Evolutionary conservation across 1,284 basidiomycete genomes (phyloP).

Genomic region (Microbotryum saponariae): DNA sequence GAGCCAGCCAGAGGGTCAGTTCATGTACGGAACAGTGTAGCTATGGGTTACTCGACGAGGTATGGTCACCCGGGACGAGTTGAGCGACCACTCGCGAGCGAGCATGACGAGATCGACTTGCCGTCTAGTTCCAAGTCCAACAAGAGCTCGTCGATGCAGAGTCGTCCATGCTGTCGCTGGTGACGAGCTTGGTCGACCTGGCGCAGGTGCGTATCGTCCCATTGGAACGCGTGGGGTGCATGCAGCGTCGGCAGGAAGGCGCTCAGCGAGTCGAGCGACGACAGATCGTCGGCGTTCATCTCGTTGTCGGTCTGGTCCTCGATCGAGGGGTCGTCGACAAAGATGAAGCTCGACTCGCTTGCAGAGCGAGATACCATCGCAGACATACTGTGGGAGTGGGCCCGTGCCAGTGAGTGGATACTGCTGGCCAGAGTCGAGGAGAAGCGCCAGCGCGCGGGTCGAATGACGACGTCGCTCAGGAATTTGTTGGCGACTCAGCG

Average conservation of each 20-base stretch:
- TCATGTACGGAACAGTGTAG: not conserved
- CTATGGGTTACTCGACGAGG: not conserved
- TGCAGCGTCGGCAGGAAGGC: not conserved
- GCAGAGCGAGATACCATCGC: too few relatives aligned
- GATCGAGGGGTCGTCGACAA: too few relatives aligned
- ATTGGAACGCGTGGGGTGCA: not conserved
- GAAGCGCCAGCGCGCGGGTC: too few relatives aligned
- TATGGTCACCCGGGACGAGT: not conserved
- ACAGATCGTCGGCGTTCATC: not conserved
- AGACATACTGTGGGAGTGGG: too few relatives aligned
- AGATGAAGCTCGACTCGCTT: too few relatives aligned
- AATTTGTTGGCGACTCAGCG: too few relatives aligned
- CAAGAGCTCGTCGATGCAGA: constrained; percentile 26
- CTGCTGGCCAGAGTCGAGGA: too few relatives aligned
- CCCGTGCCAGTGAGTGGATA: too few relatives aligned
- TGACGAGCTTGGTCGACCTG: not conserved
- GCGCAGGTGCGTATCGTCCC: not conserved
- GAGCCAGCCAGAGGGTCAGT: not conserved
- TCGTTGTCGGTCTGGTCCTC: not conserved
- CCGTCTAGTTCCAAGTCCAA: constrained; percentile 1
- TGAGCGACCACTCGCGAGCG: not conserved
- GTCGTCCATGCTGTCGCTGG: constrained; percentile 4
- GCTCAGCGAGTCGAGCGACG: not conserved
- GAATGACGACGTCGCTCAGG: too few relatives aligned
- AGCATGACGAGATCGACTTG: not conserved